Conservation (phyloP, 2,329 filamentous ascomycete genomes). For the Chaetomiaceae sp. region DNA sequence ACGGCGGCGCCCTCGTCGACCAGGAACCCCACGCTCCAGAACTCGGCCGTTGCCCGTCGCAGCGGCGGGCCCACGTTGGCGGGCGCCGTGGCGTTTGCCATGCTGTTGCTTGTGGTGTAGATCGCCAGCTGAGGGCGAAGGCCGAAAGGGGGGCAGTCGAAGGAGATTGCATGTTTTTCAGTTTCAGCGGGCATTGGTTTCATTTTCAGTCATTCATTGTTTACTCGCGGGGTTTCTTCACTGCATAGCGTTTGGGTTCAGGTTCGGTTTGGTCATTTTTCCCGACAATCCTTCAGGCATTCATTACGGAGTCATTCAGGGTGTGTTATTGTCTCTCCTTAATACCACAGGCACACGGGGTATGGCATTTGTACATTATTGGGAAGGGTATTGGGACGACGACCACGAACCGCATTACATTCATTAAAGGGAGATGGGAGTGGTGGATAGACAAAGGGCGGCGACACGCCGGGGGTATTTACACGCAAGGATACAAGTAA, state of each 20-base stretch:
- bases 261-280: background rate
- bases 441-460: slow-evolving; percentile 8
- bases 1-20: slow-evolving; percentile 24
- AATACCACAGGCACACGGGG: background rate
- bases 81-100: background rate
- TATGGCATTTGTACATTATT: slow-evolving; percentile 2
- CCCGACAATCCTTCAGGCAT: background rate
- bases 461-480: background rate
- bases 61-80: background rate
- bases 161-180: background rate
- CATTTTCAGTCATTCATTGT: slow-evolving; percentile 2
- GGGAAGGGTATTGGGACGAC: background rate
- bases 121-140: background rate
- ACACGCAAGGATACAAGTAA: slow-evolving; percentile 2
- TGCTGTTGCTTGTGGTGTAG: slow-evolving; percentile 1
- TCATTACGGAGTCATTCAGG: background rate
- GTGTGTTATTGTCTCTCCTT: background rate
- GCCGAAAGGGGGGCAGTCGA: background rate
- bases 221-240: background rate
- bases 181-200: background rate
- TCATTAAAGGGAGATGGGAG: slow-evolving; percentile 1
- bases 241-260: slow-evolving; percentile 14
- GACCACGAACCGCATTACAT: slow-evolving; percentile 8
- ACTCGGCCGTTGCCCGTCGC: slow-evolving; percentile 19
- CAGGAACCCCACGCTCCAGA: slow-evolving; percentile 33